phyloP scores from a whole-genome alignment of 257 asterid species.

The Solanum piurae region DNA sequence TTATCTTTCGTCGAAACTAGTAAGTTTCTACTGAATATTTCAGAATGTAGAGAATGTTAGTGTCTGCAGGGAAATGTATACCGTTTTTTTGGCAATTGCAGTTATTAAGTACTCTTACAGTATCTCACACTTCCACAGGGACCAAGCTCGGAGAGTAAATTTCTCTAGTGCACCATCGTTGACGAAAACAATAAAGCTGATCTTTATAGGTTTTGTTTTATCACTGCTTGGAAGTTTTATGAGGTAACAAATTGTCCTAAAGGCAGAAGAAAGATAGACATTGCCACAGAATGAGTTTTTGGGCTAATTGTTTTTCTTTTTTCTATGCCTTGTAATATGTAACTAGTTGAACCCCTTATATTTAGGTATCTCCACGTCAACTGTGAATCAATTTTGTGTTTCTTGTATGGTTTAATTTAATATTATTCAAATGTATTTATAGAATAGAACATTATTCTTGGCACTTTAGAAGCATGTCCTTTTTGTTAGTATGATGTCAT shows the following conservation, averaged over 20 bases:
- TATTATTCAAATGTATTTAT: not conserved
- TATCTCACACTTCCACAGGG: conserved; percentile 30
- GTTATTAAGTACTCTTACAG: not conserved
- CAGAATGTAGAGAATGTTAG: not conserved
- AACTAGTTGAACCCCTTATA: not conserved
- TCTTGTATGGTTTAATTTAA: not conserved
- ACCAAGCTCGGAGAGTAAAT: conserved; percentile 50
- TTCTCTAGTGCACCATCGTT: conserved; percentile 51
- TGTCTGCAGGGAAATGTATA: not conserved
- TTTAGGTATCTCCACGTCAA: not conserved
- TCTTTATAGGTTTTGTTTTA: conserved; percentile 5
- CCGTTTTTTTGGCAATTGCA: not conserved
- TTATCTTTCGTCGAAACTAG: not conserved
- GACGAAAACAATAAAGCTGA: conserved; percentile 1
- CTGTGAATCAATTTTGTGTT: not conserved
- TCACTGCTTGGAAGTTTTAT: not conserved
- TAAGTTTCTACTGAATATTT: not conserved
- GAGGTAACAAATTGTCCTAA: not conserved
- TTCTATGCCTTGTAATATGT: conserved; percentile 1
- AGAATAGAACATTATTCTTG: not conserved
- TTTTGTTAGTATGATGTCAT: not conserved
- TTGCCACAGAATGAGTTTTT: not conserved
- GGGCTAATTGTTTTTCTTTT: not conserved
- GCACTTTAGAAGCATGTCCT: not conserved
- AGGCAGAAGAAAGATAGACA: not conserved